Conservation (phyloP, 495 filamentous ascomycete genomes). For the Penicillium subrubescens region DNA sequence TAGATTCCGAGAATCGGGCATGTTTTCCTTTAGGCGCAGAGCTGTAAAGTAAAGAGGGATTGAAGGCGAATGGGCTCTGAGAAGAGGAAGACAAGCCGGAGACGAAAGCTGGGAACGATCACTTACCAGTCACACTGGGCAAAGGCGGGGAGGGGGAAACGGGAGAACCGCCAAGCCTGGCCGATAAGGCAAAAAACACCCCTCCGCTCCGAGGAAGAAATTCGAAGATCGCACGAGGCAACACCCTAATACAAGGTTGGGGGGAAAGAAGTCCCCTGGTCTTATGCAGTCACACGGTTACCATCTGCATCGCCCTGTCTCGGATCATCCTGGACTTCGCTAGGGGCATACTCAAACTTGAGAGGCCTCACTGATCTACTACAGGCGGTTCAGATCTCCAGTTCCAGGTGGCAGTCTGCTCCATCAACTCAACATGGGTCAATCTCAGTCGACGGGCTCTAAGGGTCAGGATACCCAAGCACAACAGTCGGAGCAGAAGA, state of each 20-base stretch:
- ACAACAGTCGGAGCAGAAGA: constrained; percentile 52
- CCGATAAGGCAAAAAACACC: not conserved
- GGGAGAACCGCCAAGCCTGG: not conserved
- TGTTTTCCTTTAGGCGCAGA: not conserved
- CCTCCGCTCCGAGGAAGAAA: not conserved
- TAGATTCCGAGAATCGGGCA: constrained; percentile 3
- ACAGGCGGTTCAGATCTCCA: not conserved
- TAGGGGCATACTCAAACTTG: not conserved
- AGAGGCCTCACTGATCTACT: not conserved
- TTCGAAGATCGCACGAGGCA: not conserved
- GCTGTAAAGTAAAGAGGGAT: not conserved
- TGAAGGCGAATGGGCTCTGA: not conserved
- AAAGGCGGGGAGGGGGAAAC: not conserved
- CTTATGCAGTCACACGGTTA: not conserved
- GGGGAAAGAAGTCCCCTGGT: not conserved
- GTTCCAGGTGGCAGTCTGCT: not conserved
- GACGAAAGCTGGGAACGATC: not conserved
- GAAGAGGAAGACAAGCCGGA: not conserved
- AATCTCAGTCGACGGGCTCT: constrained; percentile 67
- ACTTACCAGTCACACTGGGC: not conserved
- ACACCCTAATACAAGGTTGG: not conserved
- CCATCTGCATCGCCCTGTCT: not conserved
- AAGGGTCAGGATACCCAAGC: constrained; percentile 28
- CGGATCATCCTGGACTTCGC: not conserved
- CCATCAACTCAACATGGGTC: constrained; percentile 63